A percentile compares a stretch with the other conserved stretches of the same genome.
Evolutionary conservation across 495 filamentous ascomycete genomes (phyloP).

Genomic region (Choiromyces venosus): DNA sequence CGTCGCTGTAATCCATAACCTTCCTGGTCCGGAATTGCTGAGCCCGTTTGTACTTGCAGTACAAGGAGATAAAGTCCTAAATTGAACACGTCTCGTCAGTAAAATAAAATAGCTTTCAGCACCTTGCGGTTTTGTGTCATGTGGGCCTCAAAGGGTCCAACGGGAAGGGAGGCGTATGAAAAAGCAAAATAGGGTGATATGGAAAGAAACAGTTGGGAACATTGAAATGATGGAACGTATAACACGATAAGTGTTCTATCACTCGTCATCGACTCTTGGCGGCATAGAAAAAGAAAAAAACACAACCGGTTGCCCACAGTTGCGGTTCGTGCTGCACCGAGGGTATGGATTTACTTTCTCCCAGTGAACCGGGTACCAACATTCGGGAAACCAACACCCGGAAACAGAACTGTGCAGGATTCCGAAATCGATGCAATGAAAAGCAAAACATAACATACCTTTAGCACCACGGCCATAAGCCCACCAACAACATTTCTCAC

Average conservation of each 20-base stretch:
- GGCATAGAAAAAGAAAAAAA: background rate
- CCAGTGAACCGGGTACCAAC: slow-evolving; percentile 5
- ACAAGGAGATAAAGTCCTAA: slow-evolving; percentile 42
- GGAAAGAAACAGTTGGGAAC: background rate
- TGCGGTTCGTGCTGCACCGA: slow-evolving; percentile 2
- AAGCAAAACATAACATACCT: slow-evolving; percentile 33
- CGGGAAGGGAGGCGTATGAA: background rate
- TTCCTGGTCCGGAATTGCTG: slow-evolving; percentile 40
- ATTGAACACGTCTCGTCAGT: slow-evolving; percentile 11
- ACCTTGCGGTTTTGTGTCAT: background rate
- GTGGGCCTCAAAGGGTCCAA: background rate
- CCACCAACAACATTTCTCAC: slow-evolving; percentile 42
- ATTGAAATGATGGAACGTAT: background rate
- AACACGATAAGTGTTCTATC: background rate
- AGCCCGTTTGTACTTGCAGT: slow-evolving; percentile 42
- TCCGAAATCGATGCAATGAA: background rate
- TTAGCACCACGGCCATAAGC: slow-evolving; percentile 41
- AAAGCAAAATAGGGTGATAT: slow-evolving; percentile 2
- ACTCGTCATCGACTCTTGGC: slow-evolving; percentile 1
- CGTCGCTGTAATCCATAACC: slow-evolving; percentile 41
- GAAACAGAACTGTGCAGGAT: background rate
- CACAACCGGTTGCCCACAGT: slow-evolving; percentile 9
- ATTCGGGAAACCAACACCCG: slow-evolving; percentile 11
- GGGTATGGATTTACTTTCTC: background rate
- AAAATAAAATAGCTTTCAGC: background rate